A percentile compares a stretch with the other conserved stretches of the same genome.
phyloP scores from a whole-genome alignment of 306 rosid genomes.

The Quercus bicolor region DNA sequence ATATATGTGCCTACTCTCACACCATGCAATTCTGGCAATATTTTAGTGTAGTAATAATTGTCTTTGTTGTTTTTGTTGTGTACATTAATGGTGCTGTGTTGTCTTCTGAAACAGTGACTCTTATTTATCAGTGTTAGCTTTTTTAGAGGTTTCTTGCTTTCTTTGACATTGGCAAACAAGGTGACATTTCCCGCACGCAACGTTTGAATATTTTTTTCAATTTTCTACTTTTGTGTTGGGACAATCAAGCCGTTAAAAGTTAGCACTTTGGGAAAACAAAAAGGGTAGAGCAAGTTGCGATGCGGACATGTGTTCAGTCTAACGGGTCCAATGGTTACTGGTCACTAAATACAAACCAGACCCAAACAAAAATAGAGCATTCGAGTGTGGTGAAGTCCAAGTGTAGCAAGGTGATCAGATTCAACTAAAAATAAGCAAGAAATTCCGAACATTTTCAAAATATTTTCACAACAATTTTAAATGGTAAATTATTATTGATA shows the following conservation, averaged over 20 bases:
- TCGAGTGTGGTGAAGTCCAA: neutral
- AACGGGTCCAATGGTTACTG: accelerated
- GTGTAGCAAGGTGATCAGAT: neutral
- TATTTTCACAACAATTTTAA: too few species aligned
- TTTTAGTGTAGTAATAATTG: neutral
- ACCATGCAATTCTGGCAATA: neutral
- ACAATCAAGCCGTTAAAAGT: constrained; percentile 23
- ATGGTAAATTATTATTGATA: accelerated
- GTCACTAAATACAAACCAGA: accelerated
- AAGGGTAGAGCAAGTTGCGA: too few species aligned
- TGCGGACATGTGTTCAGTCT: accelerated
- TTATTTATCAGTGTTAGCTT: neutral
- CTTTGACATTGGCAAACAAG: constrained; percentile 3
- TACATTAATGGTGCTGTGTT: neutral
- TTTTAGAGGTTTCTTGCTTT: neutral
- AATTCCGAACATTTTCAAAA: accelerated
- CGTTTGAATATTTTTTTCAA: constrained; percentile 22
- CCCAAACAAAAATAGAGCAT: neutral
- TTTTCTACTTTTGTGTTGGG: neutral
- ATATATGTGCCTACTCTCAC: neutral
- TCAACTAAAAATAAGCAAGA: too few species aligned
- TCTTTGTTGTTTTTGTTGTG: neutral
- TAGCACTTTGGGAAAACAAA: too few species aligned
- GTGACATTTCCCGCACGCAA: constrained; percentile 42
- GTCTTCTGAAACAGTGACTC: constrained; percentile 10